Evolutionary conservation across 768 basidiomycete species (phyloP), one percentile per base, ranked within the genome.

Genomic region (Xerocomellus dryophilus): DNA sequence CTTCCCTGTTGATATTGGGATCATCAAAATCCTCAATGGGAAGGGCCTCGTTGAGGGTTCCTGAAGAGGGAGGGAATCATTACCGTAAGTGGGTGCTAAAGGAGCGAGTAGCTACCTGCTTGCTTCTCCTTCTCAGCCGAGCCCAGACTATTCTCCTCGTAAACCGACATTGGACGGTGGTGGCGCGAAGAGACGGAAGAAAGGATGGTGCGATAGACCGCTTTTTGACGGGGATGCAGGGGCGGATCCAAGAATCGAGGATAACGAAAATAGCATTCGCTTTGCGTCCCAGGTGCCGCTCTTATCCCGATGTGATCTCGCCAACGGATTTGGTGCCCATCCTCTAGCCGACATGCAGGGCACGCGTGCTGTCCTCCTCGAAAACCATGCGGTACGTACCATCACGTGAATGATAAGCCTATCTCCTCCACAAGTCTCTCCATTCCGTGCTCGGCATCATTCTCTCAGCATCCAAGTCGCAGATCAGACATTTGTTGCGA

Each of bases 1-100:
- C 58, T 2, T 65, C 63, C 50, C 32, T 63, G 61, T 74, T 62
- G 5, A 75, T 61, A 44, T 76, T 76, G 0, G 73, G 75, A 50
- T 76, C 74, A 57, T 75, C 66, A 20, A 74, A 75, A 12, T 66
- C 58, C 11, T 55, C 62, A 14, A 58, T 15, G 21, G 56, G 39
- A 39, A 66, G 43, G 43, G 43, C 31, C 0, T 25, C 49, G 31
- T 41, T 12, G 31, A 50, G 47, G 31, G 7, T 12, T n/a, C 39
- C 64, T 66, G 35, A 14, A 25, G 35, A 35, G 36, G 18, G 7
- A 35, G 32, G 18, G 7, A 27, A 10, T 5, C 21, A 32, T 25
- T 8, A 8, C 4, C 0, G 14, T 53, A 41, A 23, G 38, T 29
- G 51, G 23, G 41, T 12, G 32, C 4, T 7, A 46, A 20, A 27